phyloP scores from a whole-genome alignment of 768 basidiomycete species.

The Amylocystis lapponica region DNA sequence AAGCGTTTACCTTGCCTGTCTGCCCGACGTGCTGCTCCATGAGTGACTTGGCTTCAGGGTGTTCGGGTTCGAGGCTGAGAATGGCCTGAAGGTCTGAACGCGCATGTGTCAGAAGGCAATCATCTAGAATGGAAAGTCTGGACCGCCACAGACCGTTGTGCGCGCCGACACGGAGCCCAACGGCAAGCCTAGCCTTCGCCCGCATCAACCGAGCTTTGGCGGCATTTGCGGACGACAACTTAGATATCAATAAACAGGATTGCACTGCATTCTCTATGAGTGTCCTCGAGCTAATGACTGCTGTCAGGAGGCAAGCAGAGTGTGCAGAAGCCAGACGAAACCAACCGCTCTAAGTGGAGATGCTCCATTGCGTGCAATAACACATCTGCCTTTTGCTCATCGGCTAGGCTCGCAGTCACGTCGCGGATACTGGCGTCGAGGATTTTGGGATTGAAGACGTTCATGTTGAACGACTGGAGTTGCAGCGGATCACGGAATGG shows the following conservation, averaged over 20 bases:
- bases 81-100: slow-evolving; percentile 60
- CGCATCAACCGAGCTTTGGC: slow-evolving; percentile 61
- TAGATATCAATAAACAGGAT: slow-evolving; percentile 56
- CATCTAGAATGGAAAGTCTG: slow-evolving; percentile 17
- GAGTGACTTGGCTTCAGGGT: slow-evolving; percentile 60
- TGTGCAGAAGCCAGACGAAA: slow-evolving; percentile 6
- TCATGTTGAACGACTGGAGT: slow-evolving; percentile 36
- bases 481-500: not conserved
- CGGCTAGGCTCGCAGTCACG: slow-evolving; percentile 48
- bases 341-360: slow-evolving; percentile 64
- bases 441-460: slow-evolving; percentile 71
- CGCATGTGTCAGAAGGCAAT: slow-evolving; percentile 5
- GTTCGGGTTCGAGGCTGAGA: slow-evolving; percentile 54
- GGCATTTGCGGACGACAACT: slow-evolving; percentile 43
- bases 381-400: slow-evolving; percentile 65
- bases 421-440: slow-evolving; percentile 73
- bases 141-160: slow-evolving; percentile 48
- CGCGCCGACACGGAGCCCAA: slow-evolving; percentile 54
- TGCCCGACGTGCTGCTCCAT: slow-evolving; percentile 50
- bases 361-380: slow-evolving; percentile 79
- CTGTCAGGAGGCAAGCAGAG: not conserved
- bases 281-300: slow-evolving; percentile 40
- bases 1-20: slow-evolving; percentile 47
- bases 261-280: slow-evolving; percentile 72
- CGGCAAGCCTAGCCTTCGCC: slow-evolving; percentile 58